Percentiles rank a stretch among this genome's conserved stretches.
Conservation (phyloP, 371 early-diverging fungal genomes). For the Blastocladiella emersonii region DNA sequence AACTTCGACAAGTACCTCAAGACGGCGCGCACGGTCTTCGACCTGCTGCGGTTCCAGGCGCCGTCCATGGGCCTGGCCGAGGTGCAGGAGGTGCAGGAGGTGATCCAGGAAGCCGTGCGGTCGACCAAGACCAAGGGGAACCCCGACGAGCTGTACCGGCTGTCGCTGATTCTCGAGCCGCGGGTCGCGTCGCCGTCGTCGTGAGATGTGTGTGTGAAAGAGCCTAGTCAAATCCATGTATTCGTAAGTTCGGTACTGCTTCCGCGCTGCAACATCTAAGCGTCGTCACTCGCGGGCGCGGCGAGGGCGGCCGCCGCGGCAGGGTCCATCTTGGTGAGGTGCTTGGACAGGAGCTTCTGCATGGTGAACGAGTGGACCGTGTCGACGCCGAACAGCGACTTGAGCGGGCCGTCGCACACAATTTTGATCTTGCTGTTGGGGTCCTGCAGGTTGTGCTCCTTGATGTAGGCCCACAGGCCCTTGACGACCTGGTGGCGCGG, state of each 20-base stretch:
- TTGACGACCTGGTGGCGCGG: slow-evolving; percentile 18
- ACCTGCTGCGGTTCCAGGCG: slow-evolving; percentile 65
- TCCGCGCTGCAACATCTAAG: too few relatives aligned
- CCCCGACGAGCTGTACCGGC: slow-evolving; percentile 18
- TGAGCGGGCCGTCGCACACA: slow-evolving; percentile 35
- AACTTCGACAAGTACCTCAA: slow-evolving; percentile 72
- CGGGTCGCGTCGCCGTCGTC: too few relatives aligned
- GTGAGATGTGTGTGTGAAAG: too few relatives aligned
- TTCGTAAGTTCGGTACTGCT: too few relatives aligned
- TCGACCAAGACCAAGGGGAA: not conserved
- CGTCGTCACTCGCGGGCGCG: too few relatives aligned
- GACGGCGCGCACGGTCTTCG: slow-evolving; percentile 46
- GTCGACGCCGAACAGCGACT: slow-evolving; percentile 32
- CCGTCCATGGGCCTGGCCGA: slow-evolving; percentile 43
- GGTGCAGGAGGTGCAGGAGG: slow-evolving; percentile 33
- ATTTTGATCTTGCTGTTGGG: slow-evolving; percentile 38
- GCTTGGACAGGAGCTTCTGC: slow-evolving; percentile 37
- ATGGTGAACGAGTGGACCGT: slow-evolving; percentile 38
- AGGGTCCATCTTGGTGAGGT: slow-evolving; percentile 19
- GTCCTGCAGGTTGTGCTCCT: slow-evolving; percentile 40
- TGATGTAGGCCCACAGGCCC: slow-evolving; percentile 40
- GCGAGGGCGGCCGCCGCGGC: not conserved
- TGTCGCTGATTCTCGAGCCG: slow-evolving; percentile 21
- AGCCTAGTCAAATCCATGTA: too few relatives aligned
- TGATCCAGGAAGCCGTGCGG: slow-evolving; percentile 8